Evolutionary conservation across 1,284 basidiomycete genomes (phyloP), one percentile per base, ranked within the genome.

Genomic region (Leucoagaricus sp.): DNA sequence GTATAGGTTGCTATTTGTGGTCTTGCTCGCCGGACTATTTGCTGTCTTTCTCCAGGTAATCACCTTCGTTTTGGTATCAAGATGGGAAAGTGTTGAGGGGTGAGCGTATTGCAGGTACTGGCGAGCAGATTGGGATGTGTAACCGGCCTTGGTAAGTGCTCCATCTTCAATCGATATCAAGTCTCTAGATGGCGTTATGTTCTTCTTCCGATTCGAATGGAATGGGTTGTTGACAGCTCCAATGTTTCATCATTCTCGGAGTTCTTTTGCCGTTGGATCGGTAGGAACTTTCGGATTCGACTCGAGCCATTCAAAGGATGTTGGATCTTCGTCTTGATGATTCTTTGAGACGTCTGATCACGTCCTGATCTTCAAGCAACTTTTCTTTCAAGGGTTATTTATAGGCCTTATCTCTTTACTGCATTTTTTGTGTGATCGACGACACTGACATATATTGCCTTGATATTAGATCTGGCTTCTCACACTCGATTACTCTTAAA

Each of bases 1-100:
- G 0, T 96, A 95, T 76, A 84, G 86, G 62, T 81, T 96, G 29
- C 81, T 97, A 36, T 95, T 96, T 67, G 81, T 96, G 49, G 87
- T 97, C 10, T 79, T 97, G 2, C 67, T 96, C 15, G 83, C 94
- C 0, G 92, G 93, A 17, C 64, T 95, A n/a, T 87, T 93, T 55
- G 94, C 93, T 9, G 84, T 90, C 1, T 81, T 90, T 56, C 77
- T 93, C 21, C 91, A 93, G 78, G 87, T 86, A 49, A 25, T n/a
- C n/a, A n/a, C n/a, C n/a, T n/a, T n/a, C 72, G 67, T 19, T 36
- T 46, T 13, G 41, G 46, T 31, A 12, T 34, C 12, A 40, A 45
- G 5, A 31, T 28, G 21, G 21, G 12, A 31, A 34, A 33, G 40
- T 44, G 34, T 21, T 23, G 17, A 46, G 17, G 15, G 53, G 49